Base-by-base conservation (phyloP, 2,329 filamentous ascomycete genomes). In the Tolypocladium capitatum region DNA sequence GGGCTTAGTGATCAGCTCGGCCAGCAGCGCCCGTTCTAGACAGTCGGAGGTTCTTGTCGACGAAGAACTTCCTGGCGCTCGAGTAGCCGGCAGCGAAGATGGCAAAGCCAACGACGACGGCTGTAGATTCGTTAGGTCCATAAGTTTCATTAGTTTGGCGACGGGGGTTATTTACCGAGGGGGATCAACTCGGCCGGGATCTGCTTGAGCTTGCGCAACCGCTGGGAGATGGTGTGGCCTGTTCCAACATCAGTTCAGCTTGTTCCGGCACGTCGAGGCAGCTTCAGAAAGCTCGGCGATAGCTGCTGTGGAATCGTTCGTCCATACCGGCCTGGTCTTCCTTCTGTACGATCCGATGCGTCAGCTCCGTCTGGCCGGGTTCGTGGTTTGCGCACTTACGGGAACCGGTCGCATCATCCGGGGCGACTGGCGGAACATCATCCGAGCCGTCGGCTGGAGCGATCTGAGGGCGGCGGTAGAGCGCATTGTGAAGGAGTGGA, bases 221-320 rank as follows among this genome's bases (percentile, higher is more conserved):
- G 87, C 76, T 97, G 92, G 57, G 91, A 95, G 70, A 97, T 81
- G 61, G 91, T 96, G 75, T 97, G 92, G 66, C 88, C 92, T 98
- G 55, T 46, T 49, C 42, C 52, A 57, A 45, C 14, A 18, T 46
- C 40, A 45, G 32, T 24, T 28, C 27, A 18, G 20, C 6, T 8
- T 14, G 24, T 14, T 30, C 21, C 21, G 0, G 33, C 24, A 35
- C 13, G 35, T 11, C 1, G 30, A 14, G 2, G 10, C 10, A 44
- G 28, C 43, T 36, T 42, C 24, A 5, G n/a, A 20, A 31, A 31
- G 11, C 21, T 30, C 21, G 16, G 38, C 4, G 7, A 7, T 30
- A 24, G 24, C n/a, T 7, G 24, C 38, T 30, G 24, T 1, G 4
- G 9, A 5, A 21, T 11, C 42, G 10, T 4, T 32, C 43, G 49